These are phyloP conservation scores for Gossypium thurberi DNA, from an alignment of 345 rosid species.

Conservation along the genomic window DNA sequence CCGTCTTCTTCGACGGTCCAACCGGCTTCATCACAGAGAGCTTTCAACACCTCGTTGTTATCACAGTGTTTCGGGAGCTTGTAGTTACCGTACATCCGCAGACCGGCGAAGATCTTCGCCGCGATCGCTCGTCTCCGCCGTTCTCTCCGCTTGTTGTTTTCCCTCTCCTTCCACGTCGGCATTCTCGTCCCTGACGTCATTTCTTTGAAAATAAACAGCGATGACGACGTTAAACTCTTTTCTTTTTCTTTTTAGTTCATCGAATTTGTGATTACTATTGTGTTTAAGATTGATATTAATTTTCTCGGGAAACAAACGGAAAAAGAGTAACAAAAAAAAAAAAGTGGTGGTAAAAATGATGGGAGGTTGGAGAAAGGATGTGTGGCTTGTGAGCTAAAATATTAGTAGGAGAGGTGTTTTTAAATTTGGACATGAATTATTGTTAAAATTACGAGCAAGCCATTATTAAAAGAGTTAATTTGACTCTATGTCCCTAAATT, in stretches of 20 bases:
- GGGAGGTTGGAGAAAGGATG: conserved; percentile 19
- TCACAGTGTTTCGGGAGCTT: conserved; percentile 98
- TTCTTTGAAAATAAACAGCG: neutral
- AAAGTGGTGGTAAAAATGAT: conserved; percentile 18
- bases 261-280: neutral
- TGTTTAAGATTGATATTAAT: neutral
- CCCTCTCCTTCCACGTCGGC: conserved; percentile 99
- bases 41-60: conserved; percentile 94
- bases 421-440: conserved; percentile 14
- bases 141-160: conserved; percentile 92
- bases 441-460: conserved; percentile 23
- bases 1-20: conserved; percentile 98
- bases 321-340: neutral
- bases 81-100: conserved; percentile 83
- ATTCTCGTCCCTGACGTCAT: conserved; percentile 92
- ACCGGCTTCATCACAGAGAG: conserved; percentile 88
- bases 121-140: conserved; percentile 89
- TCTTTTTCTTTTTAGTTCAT: neutral
- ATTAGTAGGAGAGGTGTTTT: neutral
- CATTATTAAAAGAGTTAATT: conserved; percentile 8
- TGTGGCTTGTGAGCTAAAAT: conserved; percentile 17
- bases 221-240: neutral
- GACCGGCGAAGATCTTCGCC: conserved; percentile 88
- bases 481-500: neutral
- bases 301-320: conserved; percentile 19